Evolutionary conservation across 1,139 yeast species (phyloP).

Genomic region (Geotrichum restrictum): DNA sequence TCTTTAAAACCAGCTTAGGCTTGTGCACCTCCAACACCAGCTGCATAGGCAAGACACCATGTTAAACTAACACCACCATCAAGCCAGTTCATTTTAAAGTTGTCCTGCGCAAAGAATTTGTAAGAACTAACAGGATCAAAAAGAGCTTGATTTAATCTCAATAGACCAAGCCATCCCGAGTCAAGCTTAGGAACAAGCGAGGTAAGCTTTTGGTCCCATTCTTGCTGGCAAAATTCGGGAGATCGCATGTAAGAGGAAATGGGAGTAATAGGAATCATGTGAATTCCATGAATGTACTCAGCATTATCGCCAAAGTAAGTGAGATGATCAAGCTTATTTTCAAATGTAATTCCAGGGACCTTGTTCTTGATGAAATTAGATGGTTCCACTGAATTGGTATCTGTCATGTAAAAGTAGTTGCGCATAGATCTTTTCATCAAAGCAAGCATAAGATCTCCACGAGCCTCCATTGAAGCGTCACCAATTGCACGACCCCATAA

Average conservation of each 20-base stretch:
- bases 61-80: conserved; percentile 89
- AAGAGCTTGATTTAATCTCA: conserved; percentile 74
- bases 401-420: conserved; percentile 54
- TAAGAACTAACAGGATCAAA: conserved; percentile 65
- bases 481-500: conserved; percentile 72
- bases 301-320: conserved; percentile 75
- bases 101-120: conserved; percentile 56
- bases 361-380: conserved; percentile 53
- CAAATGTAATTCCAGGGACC: conserved; percentile 72
- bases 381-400: conserved; percentile 61
- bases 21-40: conserved; percentile 51
- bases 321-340: conserved; percentile 86
- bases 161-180: conserved; percentile 86
- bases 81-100: conserved; percentile 49
- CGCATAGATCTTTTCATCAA: conserved; percentile 60
- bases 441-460: conserved; percentile 72
- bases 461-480: conserved; percentile 69
- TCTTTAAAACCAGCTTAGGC: background rate
- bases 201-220: conserved; percentile 62
- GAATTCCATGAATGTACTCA: conserved; percentile 92
- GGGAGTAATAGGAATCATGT: conserved; percentile 88
- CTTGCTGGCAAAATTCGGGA: conserved; percentile 67
- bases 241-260: conserved; percentile 72
- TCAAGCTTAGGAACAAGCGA: conserved; percentile 51
- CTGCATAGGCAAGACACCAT: conserved; percentile 81